Conservation (phyloP, 2,329 filamentous ascomycete genomes). For the Teratosphaeriaceae sp. region DNA sequence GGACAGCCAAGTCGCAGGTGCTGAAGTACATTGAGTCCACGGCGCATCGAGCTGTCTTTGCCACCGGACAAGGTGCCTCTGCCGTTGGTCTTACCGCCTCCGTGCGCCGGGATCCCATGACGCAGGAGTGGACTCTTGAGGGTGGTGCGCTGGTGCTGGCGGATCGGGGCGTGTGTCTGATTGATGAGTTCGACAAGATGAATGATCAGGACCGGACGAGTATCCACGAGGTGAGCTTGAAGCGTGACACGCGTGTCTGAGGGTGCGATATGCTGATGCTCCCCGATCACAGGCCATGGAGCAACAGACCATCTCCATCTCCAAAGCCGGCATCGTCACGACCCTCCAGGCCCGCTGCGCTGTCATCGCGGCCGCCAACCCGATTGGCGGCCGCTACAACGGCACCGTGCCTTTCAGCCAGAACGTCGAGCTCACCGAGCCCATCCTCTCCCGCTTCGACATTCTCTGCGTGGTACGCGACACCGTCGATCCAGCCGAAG, state of each 20-base stretch:
- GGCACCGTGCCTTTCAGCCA: slow-evolving; percentile 91
- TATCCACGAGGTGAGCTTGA: slow-evolving; percentile 98
- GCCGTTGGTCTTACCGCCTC: slow-evolving; percentile 96
- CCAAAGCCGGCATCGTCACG: slow-evolving; percentile 96
- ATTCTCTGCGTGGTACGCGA: slow-evolving; percentile 95
- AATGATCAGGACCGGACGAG: slow-evolving; percentile 97
- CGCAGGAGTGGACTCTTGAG: slow-evolving; percentile 95
- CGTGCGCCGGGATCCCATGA: slow-evolving; percentile 90
- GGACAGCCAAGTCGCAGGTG: slow-evolving; percentile 95
- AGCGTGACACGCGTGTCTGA: too few relatives aligned
- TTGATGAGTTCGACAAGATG: slow-evolving; percentile 99
- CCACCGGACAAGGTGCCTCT: slow-evolving; percentile 92
- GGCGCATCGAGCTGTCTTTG: slow-evolving; percentile 92
- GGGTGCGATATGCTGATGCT: too few relatives aligned
- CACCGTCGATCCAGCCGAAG: slow-evolving; percentile 84
- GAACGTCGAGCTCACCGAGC: slow-evolving; percentile 95
- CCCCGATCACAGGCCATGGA: too few relatives aligned
- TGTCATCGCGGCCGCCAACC: slow-evolving; percentile 94
- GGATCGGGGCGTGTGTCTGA: slow-evolving; percentile 89
- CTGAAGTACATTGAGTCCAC: slow-evolving; percentile 98
- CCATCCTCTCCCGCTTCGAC: slow-evolving; percentile 95
- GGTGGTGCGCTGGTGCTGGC: slow-evolving; percentile 92
- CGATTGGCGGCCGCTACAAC: slow-evolving; percentile 93
- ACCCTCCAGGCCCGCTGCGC: slow-evolving; percentile 93
- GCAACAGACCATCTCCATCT: slow-evolving; percentile 98